Base-by-base conservation (phyloP, 768 basidiomycete genomes). In the Auriscalpium vulgare region DNA sequence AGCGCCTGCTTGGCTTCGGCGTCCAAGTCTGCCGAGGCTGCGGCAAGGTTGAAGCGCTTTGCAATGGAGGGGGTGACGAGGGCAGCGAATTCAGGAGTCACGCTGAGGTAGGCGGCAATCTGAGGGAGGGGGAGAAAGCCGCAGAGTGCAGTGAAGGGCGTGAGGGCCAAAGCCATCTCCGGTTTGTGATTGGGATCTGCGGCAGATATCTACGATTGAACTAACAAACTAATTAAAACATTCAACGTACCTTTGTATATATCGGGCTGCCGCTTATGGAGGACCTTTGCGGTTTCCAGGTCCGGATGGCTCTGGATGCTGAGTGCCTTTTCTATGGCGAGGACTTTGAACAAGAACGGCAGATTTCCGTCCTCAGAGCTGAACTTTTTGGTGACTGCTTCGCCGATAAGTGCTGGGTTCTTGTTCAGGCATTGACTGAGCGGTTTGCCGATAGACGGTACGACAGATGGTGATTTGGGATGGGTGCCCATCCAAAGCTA, bases 401-500 rank as follows among this genome's bases (percentile, higher is more conserved):
- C 37, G 23, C 61, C 61, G 45, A 97, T 81, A 55, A 94, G 79
- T 49, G 78, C 72, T 29, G 87, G 84, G 67, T 90, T 75, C 4
- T 75, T 71, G 17, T 79, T 74, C 58, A 99, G 78, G 66, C 89
- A 71, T 17, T 82, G 73, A 3, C 78, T 81, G 58, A 83, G 83
- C 19, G 70, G 65, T 59, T 70, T 69, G 36, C 72, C 71, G 10
- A 82, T 79, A 10, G 74, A 56, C 16, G 61, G 57, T 17, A 82
- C 66, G 8, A 69, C 71, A 7, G 87, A 85, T 0, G 87, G 87
- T 8, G 85, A 78, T 37, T 75, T 88, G 2, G 89, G 79, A 64
- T 98, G 97, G 0, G 97, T 98, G 10, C 97, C 97, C 95, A 98
- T 98, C 97, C 97, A 99, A 46, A 99, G 75, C 94, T 97, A 67